Conservation (phyloP, 139 green algal species). For the Asterochloris sp. region DNA sequence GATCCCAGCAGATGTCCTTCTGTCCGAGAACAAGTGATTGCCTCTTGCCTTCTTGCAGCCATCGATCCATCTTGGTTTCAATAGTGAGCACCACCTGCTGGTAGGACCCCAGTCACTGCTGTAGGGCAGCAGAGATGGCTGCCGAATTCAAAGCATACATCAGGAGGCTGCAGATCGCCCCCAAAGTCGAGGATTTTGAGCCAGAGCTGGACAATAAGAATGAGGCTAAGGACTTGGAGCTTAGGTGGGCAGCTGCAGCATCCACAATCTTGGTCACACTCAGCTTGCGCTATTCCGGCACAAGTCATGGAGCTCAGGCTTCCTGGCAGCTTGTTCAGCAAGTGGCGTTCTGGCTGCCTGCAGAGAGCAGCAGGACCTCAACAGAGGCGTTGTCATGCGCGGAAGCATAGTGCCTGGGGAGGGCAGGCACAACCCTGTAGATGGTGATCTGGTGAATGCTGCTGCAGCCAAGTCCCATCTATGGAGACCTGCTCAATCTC, state of each 20-base stretch:
- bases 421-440: not conserved
- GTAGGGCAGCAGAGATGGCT: too few species aligned
- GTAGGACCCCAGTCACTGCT: too few species aligned
- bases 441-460: slow-evolving; percentile 7
- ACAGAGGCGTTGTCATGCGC: not conserved
- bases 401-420: not conserved
- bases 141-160: slow-evolving; percentile 1
- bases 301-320: not conserved
- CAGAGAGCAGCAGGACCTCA: slow-evolving; percentile 10
- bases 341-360: not conserved
- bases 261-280: not conserved
- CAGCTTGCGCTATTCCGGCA: not conserved
- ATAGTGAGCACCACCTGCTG: too few species aligned
- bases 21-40: too few species aligned
- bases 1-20: too few species aligned
- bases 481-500: not conserved
- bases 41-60: too few species aligned
- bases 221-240: slow-evolving; percentile 10
- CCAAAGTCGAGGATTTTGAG: not conserved
- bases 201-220: slow-evolving; percentile 9
- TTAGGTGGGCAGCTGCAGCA: not conserved
- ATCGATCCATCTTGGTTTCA: too few species aligned
- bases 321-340: not conserved
- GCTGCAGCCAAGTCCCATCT: not conserved
- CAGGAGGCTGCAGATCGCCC: not conserved